A percentile compares a stretch with the other conserved stretches of the same genome.
Evolutionary conservation across 2,329 filamentous ascomycete genomes (phyloP).

Genomic region (Pseudocercospora vitis): DNA sequence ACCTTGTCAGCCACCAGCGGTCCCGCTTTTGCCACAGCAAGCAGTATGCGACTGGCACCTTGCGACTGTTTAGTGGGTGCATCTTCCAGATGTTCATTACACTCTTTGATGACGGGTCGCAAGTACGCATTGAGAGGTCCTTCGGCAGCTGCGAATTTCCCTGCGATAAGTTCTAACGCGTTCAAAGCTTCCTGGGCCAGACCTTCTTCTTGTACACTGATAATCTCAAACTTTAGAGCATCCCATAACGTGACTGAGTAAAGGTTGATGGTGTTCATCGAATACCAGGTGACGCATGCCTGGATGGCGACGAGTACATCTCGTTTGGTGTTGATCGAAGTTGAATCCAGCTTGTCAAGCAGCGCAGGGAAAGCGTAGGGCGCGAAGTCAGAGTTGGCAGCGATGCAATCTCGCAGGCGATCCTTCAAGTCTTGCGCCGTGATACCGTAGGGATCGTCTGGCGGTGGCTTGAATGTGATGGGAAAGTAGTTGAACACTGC

Average conservation of each 20-base stretch:
- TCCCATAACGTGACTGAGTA: conserved; percentile 68
- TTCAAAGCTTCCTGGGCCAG: conserved; percentile 60
- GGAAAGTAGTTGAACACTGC: conserved; percentile 72
- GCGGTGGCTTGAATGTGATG: conserved; percentile 68
- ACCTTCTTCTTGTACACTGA: conserved; percentile 66
- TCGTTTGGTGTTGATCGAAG: conserved; percentile 66
- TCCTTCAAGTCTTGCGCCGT: conserved; percentile 68
- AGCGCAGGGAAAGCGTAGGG: conserved; percentile 66
- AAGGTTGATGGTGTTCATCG: conserved; percentile 58
- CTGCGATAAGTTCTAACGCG: conserved; percentile 56
- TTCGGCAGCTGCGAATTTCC: conserved; percentile 54
- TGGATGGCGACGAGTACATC: conserved; percentile 65
- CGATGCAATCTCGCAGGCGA: conserved; percentile 63
- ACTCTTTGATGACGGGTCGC: conserved; percentile 64
- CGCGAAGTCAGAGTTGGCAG: conserved; percentile 63
- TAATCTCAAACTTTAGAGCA: conserved; percentile 66
- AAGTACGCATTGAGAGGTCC: conserved; percentile 56
- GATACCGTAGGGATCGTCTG: conserved; percentile 68
- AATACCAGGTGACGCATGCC: conserved; percentile 61
- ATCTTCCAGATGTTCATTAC: conserved; percentile 66
- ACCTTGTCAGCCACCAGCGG: conserved; percentile 56
- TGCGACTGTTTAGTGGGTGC: conserved; percentile 68
- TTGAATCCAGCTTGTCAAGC: conserved; percentile 68
- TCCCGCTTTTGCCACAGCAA: conserved; percentile 57
- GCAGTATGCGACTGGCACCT: conserved; percentile 61